Conservation (phyloP, 202 grass and related monocot genomes). For the Panicum hallii region DNA sequence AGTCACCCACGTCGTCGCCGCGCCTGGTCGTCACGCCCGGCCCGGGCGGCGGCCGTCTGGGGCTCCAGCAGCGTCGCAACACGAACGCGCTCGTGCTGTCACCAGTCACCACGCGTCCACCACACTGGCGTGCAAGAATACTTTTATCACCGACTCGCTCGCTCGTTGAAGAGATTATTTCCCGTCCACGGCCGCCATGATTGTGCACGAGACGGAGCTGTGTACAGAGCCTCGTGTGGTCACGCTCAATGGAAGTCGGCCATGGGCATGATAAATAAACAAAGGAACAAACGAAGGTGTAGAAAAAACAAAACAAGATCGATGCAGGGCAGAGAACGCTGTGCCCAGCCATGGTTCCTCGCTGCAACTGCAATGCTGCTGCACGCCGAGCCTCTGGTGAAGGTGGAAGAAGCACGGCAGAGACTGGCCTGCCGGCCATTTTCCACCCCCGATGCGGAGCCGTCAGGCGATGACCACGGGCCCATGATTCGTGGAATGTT, state of each 20-base stretch:
- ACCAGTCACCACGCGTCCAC: background rate
- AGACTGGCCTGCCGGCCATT: background rate
- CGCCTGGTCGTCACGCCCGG: background rate
- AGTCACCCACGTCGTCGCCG: background rate
- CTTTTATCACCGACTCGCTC: background rate
- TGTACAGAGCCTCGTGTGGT: background rate
- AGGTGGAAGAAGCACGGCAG: background rate
- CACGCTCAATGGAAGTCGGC: background rate
- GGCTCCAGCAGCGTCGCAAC: background rate
- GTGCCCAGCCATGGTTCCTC: background rate
- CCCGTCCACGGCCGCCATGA: background rate
- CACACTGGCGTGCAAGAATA: background rate
- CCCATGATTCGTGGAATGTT: conserved; percentile 17
- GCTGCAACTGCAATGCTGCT: too few relatives aligned
- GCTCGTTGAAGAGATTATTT: background rate
- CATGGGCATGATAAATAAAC: background rate
- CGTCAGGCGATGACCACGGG: background rate
- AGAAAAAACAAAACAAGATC: too few relatives aligned
- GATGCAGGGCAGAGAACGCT: too few relatives aligned
- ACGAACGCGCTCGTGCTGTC: background rate
- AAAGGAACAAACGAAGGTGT: background rate
- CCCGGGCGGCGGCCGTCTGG: background rate
- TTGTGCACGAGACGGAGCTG: background rate
- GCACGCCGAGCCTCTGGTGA: background rate
- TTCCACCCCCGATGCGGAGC: conserved; percentile 2